Conservation (phyloP, 1,284 basidiomycete genomes). For the Austroboletus novae-zelandiae region DNA sequence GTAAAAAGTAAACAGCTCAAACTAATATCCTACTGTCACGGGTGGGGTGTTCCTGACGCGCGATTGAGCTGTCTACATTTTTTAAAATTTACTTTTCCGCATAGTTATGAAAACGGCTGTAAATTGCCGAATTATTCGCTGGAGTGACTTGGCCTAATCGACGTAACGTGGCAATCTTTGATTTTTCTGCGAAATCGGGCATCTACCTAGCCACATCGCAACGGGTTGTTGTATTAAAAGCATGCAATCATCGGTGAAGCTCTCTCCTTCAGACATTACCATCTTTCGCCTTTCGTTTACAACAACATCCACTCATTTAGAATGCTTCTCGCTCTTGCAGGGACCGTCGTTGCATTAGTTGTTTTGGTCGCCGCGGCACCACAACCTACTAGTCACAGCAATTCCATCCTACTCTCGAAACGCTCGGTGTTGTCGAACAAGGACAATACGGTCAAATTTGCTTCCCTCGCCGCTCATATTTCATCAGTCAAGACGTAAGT, state of each 20-base stretch:
- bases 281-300: neutral
- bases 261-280: neutral
- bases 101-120: too few relatives aligned
- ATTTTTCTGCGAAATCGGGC: too few relatives aligned
- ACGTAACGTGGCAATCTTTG: too few relatives aligned
- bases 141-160: too few relatives aligned
- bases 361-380: constrained; percentile 12
- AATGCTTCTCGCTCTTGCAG: constrained; percentile 19
- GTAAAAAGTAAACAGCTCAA: too few relatives aligned
- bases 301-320: neutral
- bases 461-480: constrained; percentile 9
- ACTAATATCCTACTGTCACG: too few relatives aligned
- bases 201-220: too few relatives aligned
- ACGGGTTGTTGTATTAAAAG: constrained; percentile 1
- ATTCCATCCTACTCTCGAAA: constrained; percentile 15
- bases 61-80: too few relatives aligned
- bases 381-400: neutral
- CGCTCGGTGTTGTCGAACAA: constrained; percentile 5
- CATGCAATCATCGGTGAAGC: neutral
- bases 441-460: constrained; percentile 12
- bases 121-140: too few relatives aligned
- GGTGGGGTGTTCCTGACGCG: too few relatives aligned
- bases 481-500: constrained; percentile 12
- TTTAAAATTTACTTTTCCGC: too few relatives aligned
- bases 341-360: constrained; percentile 11